These are phyloP conservation scores for Penicillium palitans DNA, from an alignment of 2,329 filamentous ascomycete genomes.

Conservation along the genomic window DNA sequence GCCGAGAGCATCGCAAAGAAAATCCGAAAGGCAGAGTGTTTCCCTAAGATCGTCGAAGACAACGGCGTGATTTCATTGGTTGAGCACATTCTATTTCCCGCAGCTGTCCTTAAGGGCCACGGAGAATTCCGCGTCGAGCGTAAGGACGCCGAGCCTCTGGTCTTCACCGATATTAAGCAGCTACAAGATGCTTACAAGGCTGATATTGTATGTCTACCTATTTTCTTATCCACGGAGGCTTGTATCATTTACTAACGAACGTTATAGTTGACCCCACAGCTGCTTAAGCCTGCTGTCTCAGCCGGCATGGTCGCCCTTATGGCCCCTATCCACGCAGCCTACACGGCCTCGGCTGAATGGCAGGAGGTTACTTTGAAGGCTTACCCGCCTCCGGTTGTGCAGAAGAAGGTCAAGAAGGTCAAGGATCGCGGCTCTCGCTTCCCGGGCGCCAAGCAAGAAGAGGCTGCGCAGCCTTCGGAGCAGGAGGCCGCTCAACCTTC, in stretches of 20 bases:
- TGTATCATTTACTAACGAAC: conserved; percentile 6
- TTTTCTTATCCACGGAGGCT: background rate
- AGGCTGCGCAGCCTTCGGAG: background rate
- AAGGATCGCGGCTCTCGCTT: conserved; percentile 73
- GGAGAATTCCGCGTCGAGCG: conserved; percentile 68
- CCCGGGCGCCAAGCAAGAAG: conserved; percentile 17
- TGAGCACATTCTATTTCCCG: conserved; percentile 82
- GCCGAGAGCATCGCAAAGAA: conserved; percentile 76
- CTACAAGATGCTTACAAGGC: conserved; percentile 77
- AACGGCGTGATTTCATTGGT: conserved; percentile 87
- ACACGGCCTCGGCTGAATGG: conserved; percentile 72
- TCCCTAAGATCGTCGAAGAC: conserved; percentile 72
- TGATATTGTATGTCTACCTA: conserved; percentile 63
- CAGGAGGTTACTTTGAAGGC: conserved; percentile 73
- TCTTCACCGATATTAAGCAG: conserved; percentile 74
- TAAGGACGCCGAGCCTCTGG: conserved; percentile 68
- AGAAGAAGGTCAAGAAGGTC: conserved; percentile 71
- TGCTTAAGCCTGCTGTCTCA: conserved; percentile 80
- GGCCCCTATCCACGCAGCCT: conserved; percentile 74
- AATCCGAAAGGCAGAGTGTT: conserved; percentile 78
- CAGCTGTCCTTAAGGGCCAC: conserved; percentile 47
- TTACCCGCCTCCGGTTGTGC: conserved; percentile 69
- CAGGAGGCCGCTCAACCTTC: background rate
- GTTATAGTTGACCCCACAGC: conserved; percentile 72
- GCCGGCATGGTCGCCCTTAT: conserved; percentile 72